Evolutionary conservation across 2,329 filamentous ascomycete genomes (phyloP), one percentile per base, ranked within the genome.

Genomic region (Aureobasidium sp.): DNA sequence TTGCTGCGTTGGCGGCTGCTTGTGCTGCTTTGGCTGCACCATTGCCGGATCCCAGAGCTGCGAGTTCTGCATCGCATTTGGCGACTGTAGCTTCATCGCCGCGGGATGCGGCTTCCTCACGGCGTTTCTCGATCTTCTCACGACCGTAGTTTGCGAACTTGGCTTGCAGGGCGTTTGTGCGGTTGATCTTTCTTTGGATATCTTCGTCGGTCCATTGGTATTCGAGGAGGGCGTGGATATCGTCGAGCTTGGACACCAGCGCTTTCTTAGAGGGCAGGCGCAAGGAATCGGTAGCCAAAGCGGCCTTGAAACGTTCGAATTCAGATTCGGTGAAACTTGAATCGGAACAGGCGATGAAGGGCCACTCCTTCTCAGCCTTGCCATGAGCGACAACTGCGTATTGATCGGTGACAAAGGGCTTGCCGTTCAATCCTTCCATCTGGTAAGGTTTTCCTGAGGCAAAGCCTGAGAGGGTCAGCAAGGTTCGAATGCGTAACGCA

Each of bases 281-380:
- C 60, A 91, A 80, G 64, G 84, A 84, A 59, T 95, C 90, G 34
- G 86, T 84, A 27, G 83, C 78, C 71, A 92, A 87, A 9, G 86
- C 86, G 62, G 87, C 83, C 67, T 89, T 87, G 75, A 91, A 97
- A 30, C 90, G 87, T 62, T 87, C 86, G 75, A 90, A 89, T 72
- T 99, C 94, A 57, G 81, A 77, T 83, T 94, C 65, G 10, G 88
- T 90, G 70, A 97, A 89, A 45, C 82, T 80, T 54, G 86, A 85
- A 72, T 96, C 92, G 0, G 94, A 97, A 71, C 93, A 92, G 65
- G 88, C 87, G 64, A 94, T 87, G 74, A 97, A 97, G 5, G 92
- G 91, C 76, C 91, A 97, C 39, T 92, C 86, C 72, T 88, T 88
- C 70, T 91, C 83, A 0, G 89, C 82, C 68, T 92, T 91, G 49